A percentile compares a stretch with the other conserved stretches of the same genome.
These are phyloP conservation scores for Pythium rhizo-oryzae DNA, from an alignment of 352 stramenopile genomes.

Conservation along the genomic window DNA sequence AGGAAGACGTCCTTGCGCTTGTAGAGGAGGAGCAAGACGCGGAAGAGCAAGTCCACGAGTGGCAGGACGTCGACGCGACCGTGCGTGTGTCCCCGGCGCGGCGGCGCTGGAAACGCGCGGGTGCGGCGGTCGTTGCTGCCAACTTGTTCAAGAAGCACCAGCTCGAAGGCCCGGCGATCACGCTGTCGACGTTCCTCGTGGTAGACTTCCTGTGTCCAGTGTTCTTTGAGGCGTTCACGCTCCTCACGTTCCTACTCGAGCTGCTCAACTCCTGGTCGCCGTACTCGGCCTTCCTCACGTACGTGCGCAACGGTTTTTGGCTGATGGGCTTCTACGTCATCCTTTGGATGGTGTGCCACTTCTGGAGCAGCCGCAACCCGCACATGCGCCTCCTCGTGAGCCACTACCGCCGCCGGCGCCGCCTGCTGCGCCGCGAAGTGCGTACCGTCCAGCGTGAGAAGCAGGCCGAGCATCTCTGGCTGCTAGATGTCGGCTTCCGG, in stretches of 20 bases:
- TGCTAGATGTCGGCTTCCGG: slow-evolving; percentile 77
- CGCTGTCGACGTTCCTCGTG: slow-evolving; percentile 74
- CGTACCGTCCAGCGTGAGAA: slow-evolving; percentile 58
- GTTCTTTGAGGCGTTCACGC: slow-evolving; percentile 66
- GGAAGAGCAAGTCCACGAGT: slow-evolving; percentile 1
- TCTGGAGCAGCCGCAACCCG: slow-evolving; percentile 78
- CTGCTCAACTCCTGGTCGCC: slow-evolving; percentile 58
- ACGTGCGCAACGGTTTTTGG: slow-evolving; percentile 75
- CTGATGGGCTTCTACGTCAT: slow-evolving; percentile 56
- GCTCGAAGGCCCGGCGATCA: slow-evolving; percentile 60
- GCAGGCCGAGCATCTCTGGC: slow-evolving; percentile 65
- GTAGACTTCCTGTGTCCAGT: slow-evolving; percentile 78
- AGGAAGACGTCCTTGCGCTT: slow-evolving; percentile 38
- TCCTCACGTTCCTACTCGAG: slow-evolving; percentile 49
- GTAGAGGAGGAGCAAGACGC: background rate
- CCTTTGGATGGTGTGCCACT: slow-evolving; percentile 75
- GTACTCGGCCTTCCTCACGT: slow-evolving; percentile 66
- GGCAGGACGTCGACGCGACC: slow-evolving; percentile 22
- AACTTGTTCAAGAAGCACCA: slow-evolving; percentile 60
- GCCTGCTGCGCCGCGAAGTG: slow-evolving; percentile 55
- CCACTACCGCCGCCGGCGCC: slow-evolving; percentile 70
- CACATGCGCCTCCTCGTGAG: slow-evolving; percentile 79
- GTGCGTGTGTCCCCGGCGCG: slow-evolving; percentile 19
- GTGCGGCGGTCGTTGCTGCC: slow-evolving; percentile 55
- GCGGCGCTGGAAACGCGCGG: slow-evolving; percentile 58